phyloP scores from a whole-genome alignment of 2,329 filamentous ascomycete species.

The Neospermospora avenae region DNA sequence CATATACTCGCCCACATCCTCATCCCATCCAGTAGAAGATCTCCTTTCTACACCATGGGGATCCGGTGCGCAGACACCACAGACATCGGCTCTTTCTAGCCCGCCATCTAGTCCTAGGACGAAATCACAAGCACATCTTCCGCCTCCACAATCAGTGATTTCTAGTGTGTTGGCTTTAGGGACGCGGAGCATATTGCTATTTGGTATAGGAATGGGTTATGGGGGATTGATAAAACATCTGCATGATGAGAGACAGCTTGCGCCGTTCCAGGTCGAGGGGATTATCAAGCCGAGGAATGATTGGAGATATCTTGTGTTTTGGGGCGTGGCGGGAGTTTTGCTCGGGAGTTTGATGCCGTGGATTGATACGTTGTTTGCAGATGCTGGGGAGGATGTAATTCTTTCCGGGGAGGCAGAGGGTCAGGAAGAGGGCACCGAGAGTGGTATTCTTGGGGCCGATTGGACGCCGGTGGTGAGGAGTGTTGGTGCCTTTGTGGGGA shows the following conservation, averaged over 20 bases:
- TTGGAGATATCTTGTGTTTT: slow-evolving; percentile 71
- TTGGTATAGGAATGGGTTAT: slow-evolving; percentile 77
- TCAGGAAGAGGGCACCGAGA: slow-evolving; percentile 22
- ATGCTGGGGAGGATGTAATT: slow-evolving; percentile 30
- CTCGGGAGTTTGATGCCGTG: slow-evolving; percentile 80
- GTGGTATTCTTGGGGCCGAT: slow-evolving; percentile 51
- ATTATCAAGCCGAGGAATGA: slow-evolving; percentile 44
- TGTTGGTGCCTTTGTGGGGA: slow-evolving; percentile 68
- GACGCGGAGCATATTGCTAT: slow-evolving; percentile 64
- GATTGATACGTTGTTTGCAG: slow-evolving; percentile 74
- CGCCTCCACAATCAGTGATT: slow-evolving; percentile 27
- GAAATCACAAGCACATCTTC: slow-evolving; percentile 29
- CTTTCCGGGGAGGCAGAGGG: slow-evolving; percentile 27
- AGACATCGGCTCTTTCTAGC: not conserved
- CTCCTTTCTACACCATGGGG: slow-evolving; percentile 68
- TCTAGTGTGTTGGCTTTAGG: slow-evolving; percentile 42
- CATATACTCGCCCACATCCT: slow-evolving; percentile 74
- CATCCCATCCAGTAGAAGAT: slow-evolving; percentile 51
- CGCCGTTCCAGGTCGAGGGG: slow-evolving; percentile 53
- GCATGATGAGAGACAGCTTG: slow-evolving; percentile 64
- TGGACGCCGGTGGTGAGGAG: slow-evolving; percentile 73
- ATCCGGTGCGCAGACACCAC: slow-evolving; percentile 66
- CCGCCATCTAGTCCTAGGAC: not conserved
- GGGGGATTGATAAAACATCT: slow-evolving; percentile 78
- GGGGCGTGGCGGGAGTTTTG: slow-evolving; percentile 75